Evolutionary conservation across 768 basidiomycete species (phyloP), one percentile per base, ranked within the genome.

Genomic region (Cytidiella melzeri): DNA sequence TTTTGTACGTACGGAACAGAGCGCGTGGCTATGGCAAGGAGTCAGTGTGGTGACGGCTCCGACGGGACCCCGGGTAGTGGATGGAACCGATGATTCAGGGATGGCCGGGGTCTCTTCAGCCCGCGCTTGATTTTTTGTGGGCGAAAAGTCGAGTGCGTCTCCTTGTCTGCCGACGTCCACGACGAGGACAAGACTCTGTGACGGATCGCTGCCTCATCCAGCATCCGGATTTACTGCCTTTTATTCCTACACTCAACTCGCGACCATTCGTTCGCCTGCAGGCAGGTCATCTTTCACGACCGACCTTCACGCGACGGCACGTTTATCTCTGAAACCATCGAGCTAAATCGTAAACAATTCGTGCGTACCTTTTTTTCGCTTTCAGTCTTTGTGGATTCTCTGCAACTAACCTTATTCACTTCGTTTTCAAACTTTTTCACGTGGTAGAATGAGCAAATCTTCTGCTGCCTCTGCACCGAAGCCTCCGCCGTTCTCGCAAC

Each of bases 401-500:
- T 43, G n/a, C 19, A 48, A 12, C 40, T 23, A 26, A n/a, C 28
- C 18, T 21, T 25, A 12, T 36, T 30, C 46, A 6, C n/a, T n/a
- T n/a, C n/a, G n/a, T n/a, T n/a, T n/a, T n/a, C n/a, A n/a, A n/a
- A n/a, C n/a, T n/a, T n/a, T n/a, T n/a, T n/a, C n/a, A n/a, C n/a
- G n/a, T n/a, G 38, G 7, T 57, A 90, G 87, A 90, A 94, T 94
- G 92, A 94, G 88, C 88, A 92, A 85, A 84, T 80, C 80, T 72
- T 82, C 87, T 59, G 79, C 84, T 68, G 75, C 80, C 68, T 73
- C 85, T 68, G 73, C 72, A 73, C 67, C 79, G 72, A 84, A 84
- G 80, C 83, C 72, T 74, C 77, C 77, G 72, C 80, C 75, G 78
- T 81, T 84, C 72, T 71, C 84, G 67, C 67, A 76, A 74, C 80